Evolutionary conservation across 768 basidiomycete genomes (phyloP), one percentile per base, ranked within the genome.

Genomic region (Trametes punicea): DNA sequence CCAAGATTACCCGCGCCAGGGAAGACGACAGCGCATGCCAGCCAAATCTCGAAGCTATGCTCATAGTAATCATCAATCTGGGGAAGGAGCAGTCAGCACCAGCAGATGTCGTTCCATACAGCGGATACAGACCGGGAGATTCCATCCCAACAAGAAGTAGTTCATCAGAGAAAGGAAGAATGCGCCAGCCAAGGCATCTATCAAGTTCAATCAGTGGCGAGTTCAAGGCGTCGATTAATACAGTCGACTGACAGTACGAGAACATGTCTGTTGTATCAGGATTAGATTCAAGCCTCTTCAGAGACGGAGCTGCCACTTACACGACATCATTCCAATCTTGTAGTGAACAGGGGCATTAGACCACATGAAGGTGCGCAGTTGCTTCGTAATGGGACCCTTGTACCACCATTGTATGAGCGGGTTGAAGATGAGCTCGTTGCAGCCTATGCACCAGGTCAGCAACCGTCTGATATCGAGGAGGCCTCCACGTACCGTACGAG

Each of bases 351-450:
- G 89, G 1, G 88, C 87, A 34, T 64, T 68, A 0, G 85, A 87
- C 90, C 90, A 91, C 31, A 90, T 62, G 74, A 92, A 92, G 30
- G 71, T 77, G 45, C 85, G 84, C 8, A 92, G 77, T 66, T 91
- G 88, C 65, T 86, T 85, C 47, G 82, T 94, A 71, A 96, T 86
- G 0, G 93, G 93, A 5, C 93, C 93, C 58, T 80, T 71, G 49
- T 74, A 75, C 80, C 83, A 87, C 92, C 92, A 94, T 21, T 82
- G 69, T 49, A 81, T 77, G 55, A 94, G 62, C 0, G 93, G 94
- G 65, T 93, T 84, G 80, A 95, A 94, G 57, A 93, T 80, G 46
- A 95, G 77, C 70, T 88, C 87, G 64, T 82, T 85, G 66, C 84
- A 87, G 2, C 85, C 84, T 83, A 30, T 6, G 40, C 11, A 26